A percentile compares a stretch with the other conserved stretches of the same genome.
Evolutionary conservation across 768 basidiomycete genomes (phyloP).

Genomic region (Antrodiella citrinella): DNA sequence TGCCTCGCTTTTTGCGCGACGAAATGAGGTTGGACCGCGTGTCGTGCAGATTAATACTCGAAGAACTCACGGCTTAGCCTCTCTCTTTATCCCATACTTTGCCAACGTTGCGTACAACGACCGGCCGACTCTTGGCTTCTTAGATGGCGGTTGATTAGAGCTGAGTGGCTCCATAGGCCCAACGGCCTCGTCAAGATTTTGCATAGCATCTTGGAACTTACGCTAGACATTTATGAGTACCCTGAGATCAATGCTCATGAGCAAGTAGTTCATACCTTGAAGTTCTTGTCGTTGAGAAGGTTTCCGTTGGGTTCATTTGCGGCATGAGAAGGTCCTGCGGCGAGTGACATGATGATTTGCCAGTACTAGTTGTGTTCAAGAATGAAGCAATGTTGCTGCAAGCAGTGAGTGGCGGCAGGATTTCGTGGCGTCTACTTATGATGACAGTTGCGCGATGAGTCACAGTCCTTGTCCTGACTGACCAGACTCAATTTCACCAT

Average conservation of each 20-base stretch:
- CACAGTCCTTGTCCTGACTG: no score
- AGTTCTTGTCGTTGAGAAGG: background rate
- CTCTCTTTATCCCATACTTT: slow-evolving; percentile 66
- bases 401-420: no score
- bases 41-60: background rate
- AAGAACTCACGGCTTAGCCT: slow-evolving; percentile 24
- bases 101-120: slow-evolving; percentile 72
- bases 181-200: slow-evolving; percentile 60
- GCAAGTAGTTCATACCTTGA: background rate
- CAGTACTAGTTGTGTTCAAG: no score
- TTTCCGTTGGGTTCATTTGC: background rate
- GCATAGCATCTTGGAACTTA: slow-evolving; percentile 77
- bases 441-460: no score
- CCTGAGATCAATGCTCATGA: background rate
- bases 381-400: no score
- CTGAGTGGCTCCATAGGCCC: slow-evolving; percentile 17
- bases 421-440: no score
- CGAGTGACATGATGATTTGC: no score
- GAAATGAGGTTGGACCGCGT: background rate
- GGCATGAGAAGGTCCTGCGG: no score
- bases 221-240: slow-evolving; percentile 33
- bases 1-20: background rate
- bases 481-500: no score
- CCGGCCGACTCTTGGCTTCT: slow-evolving; percentile 43
- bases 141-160: slow-evolving; percentile 37